Percentiles rank a stretch among this genome's conserved stretches.
Evolutionary conservation across 1,139 yeast genomes (phyloP).

Genomic region (Taphrina pruni): DNA sequence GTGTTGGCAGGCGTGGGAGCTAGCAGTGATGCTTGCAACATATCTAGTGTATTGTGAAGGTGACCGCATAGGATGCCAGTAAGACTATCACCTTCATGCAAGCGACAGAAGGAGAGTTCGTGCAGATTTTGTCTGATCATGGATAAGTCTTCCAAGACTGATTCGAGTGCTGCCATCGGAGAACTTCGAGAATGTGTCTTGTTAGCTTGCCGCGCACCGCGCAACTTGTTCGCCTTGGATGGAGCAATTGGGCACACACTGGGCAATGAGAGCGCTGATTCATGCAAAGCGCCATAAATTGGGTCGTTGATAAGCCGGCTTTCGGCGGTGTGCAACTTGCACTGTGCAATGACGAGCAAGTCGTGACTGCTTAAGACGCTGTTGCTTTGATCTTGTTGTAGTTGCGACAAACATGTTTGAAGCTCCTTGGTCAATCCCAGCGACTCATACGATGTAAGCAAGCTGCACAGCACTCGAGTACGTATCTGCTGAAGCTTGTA

Average conservation of each 20-base stretch:
- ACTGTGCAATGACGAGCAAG: not conserved
- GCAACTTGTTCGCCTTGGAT: not conserved
- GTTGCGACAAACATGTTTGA: not conserved
- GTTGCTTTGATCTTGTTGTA: not conserved
- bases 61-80: slow-evolving; percentile 13
- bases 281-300: slow-evolving; percentile 57
- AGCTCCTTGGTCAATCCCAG: too few relatives aligned
- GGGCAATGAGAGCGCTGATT: slow-evolving; percentile 59
- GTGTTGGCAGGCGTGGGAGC: not conserved
- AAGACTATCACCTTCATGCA: slow-evolving; percentile 46
- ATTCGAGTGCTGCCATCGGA: slow-evolving; percentile 22
- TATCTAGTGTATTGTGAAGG: slow-evolving; percentile 11
- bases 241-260: slow-evolving; percentile 47
- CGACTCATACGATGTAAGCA: not conserved
- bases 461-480: not conserved
- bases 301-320: slow-evolving; percentile 52
- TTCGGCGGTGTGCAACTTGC: not conserved
- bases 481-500: not conserved
- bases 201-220: not conserved
- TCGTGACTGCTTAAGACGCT: not conserved
- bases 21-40: slow-evolving; percentile 22
- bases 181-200: not conserved
- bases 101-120: slow-evolving; percentile 46
- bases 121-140: slow-evolving; percentile 37
- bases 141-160: slow-evolving; percentile 45